These are phyloP conservation scores for Psilocybe cyanescens DNA, from an alignment of 768 basidiomycete species.

Conservation along the genomic window DNA sequence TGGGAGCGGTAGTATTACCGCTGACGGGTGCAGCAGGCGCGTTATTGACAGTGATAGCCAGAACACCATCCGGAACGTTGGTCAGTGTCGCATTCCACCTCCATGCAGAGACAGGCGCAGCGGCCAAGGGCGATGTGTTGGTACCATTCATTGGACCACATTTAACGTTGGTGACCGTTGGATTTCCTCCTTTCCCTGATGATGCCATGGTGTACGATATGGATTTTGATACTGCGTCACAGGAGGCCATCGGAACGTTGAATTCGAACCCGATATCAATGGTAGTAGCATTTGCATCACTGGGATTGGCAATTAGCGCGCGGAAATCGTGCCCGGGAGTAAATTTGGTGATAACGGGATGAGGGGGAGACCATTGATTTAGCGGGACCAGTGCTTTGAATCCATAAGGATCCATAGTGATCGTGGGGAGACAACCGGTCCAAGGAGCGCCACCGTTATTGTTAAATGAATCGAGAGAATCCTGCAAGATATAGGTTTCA, in stretches of 20 bases:
- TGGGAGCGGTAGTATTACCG: constrained; percentile 41
- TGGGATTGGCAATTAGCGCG: constrained; percentile 44
- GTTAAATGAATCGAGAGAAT: constrained; percentile 68
- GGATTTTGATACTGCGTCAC: constrained; percentile 63
- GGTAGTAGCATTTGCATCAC: constrained; percentile 55
- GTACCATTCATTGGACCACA: constrained; percentile 57
- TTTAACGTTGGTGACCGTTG: constrained; percentile 51
- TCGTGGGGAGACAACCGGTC: constrained; percentile 69
- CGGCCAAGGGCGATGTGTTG: constrained; percentile 52
- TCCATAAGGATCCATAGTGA: constrained; percentile 75
- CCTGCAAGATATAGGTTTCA: constrained; percentile 71
- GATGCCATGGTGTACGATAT: constrained; percentile 73
- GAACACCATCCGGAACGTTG: constrained; percentile 82
- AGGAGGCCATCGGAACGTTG: constrained; percentile 70
- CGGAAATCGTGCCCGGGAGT: constrained; percentile 87
- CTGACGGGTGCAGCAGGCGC: constrained; percentile 38
- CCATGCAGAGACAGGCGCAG: constrained; percentile 63
- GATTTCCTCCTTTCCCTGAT: constrained; percentile 60
- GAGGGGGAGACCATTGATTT: constrained; percentile 68
- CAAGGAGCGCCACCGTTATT: constrained; percentile 62
- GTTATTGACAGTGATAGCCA: constrained; percentile 71
- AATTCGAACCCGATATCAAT: constrained; percentile 80
- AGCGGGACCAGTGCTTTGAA: constrained; percentile 83
- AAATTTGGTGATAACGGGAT: constrained; percentile 79
- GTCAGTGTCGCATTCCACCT: constrained; percentile 75